Base-by-base conservation (phyloP, 352 stramenopile genomes). In the Pythium aristosporum region DNA sequence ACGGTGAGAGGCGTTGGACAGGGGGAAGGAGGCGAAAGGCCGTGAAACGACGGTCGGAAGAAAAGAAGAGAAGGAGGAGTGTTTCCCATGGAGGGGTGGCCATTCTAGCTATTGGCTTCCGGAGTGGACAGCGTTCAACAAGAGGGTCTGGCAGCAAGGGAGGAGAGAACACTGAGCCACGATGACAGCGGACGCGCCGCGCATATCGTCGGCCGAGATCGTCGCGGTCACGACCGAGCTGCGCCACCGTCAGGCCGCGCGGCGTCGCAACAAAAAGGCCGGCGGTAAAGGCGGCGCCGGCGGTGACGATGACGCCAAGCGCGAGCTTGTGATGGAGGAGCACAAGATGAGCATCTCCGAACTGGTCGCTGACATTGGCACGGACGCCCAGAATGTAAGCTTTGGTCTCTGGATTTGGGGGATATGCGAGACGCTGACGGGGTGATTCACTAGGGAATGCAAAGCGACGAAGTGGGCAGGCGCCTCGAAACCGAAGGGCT, bases 211-310 rank as follows among this genome's bases (percentile, higher is more conserved):
- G 65, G 85, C 85, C 18, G 85, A 93, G 69, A 93, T 93, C 62
- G 85, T 93, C 60, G 85, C 85, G 23, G 85, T 89, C 62, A 85
- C 85, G 46, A 93, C 85, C 34, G 85, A 93, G 70, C 73, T 93
- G 64, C 79, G 85, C 34, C 80, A 91, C 47, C 85, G 85, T 5
- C 75, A 87, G 54, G 76, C 58, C 5, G 52, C 78, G 23, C 74
- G 71, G 13, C 75, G 77, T 11, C 69, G 72, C 23, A 82, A 76
- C 57, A 93, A 88, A 54, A 82, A 84, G 52, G 69, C 76, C 54
- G 64, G 61, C 25, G 25, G 25, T 8, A 88, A 87, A 57, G 73
- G 57, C 7, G 65, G 48, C 10, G 84, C 83, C n/a, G 76, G 16
- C 11, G 30, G 39, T 28, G 57, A 64, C 23, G 84, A 92, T 41